Conservation (phyloP, 495 filamentous ascomycete genomes). For the Xylaria longipes region DNA sequence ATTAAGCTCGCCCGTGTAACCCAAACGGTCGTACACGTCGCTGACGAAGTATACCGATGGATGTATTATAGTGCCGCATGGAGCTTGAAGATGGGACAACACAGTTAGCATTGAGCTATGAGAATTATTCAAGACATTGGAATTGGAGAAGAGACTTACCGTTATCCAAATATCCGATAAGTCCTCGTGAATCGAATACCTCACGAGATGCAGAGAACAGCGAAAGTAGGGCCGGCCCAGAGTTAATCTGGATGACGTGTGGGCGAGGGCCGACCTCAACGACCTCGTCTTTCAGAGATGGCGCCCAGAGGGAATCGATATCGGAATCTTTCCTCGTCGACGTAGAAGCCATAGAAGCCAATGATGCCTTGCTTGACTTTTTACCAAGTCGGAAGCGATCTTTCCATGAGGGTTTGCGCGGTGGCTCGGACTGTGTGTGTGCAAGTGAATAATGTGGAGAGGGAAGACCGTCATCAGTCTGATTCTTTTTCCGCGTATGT, state of each 20-base stretch:
- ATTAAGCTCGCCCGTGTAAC: constrained; percentile 20
- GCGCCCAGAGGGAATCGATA: constrained; percentile 19
- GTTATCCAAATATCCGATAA: constrained; percentile 24
- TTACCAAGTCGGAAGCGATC: constrained; percentile 20
- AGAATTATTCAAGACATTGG: not conserved
- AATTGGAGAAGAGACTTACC: constrained; percentile 3
- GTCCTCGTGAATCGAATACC: constrained; percentile 19
- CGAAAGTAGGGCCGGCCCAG: constrained; percentile 16
- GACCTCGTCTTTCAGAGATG: constrained; percentile 9
- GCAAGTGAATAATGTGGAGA: not conserved
- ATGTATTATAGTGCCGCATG: constrained; percentile 44
- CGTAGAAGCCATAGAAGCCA: not conserved
- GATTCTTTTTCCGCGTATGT: constrained; percentile 4
- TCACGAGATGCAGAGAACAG: constrained; percentile 22
- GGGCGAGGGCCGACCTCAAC: constrained; percentile 22
- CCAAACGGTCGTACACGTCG: constrained; percentile 32
- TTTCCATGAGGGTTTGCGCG: constrained; percentile 16
- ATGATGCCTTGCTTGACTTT: constrained; percentile 14
- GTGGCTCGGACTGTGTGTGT: not conserved
- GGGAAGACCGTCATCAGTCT: not conserved
- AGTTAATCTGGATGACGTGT: constrained; percentile 26
- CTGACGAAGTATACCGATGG: constrained; percentile 43
- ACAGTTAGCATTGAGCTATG: not conserved
- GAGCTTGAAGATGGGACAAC: constrained; percentile 7
- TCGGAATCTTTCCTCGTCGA: constrained; percentile 9